phyloP scores from a whole-genome alignment of 1,284 basidiomycete species.

The Leccinum solheimii region DNA sequence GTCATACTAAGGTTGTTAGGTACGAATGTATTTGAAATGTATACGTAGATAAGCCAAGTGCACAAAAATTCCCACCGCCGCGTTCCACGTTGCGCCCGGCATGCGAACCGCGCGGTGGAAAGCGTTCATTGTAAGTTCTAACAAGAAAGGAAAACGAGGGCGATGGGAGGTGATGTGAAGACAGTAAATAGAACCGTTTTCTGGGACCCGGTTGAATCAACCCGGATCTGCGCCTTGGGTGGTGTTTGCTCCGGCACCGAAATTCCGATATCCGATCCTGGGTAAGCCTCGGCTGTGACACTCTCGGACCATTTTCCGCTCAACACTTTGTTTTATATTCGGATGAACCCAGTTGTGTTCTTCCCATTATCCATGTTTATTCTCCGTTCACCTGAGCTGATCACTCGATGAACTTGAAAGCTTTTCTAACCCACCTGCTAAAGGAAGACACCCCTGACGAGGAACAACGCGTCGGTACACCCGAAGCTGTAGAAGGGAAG shows the following conservation, averaged over 20 bases:
- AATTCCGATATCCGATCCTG: not conserved
- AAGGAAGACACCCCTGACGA: constrained; percentile 20
- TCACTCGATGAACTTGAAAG: constrained; percentile 20
- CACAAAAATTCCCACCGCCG: no score
- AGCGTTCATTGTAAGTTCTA: not conserved
- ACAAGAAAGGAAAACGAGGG: not conserved
- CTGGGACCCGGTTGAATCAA: not conserved
- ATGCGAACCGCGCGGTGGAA: not conserved
- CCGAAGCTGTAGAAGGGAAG: not conserved
- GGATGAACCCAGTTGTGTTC: not conserved
- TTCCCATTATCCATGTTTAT: constrained; percentile 12
- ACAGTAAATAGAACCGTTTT: not conserved
- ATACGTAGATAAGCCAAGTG: not conserved
- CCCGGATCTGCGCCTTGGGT: not conserved
- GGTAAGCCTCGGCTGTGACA: not conserved
- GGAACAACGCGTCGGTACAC: constrained; percentile 7
- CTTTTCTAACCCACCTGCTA: constrained; percentile 1
- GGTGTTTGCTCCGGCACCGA: not conserved
- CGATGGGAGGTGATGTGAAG: not conserved
- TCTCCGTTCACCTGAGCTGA: not conserved
- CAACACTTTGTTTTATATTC: not conserved
- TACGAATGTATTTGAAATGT: not conserved
- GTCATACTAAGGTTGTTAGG: not conserved
- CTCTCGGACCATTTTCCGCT: not conserved
- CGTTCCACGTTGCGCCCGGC: not conserved